phyloP scores from a whole-genome alignment of 768 basidiomycete genomes.

The Mycena belliarum region DNA sequence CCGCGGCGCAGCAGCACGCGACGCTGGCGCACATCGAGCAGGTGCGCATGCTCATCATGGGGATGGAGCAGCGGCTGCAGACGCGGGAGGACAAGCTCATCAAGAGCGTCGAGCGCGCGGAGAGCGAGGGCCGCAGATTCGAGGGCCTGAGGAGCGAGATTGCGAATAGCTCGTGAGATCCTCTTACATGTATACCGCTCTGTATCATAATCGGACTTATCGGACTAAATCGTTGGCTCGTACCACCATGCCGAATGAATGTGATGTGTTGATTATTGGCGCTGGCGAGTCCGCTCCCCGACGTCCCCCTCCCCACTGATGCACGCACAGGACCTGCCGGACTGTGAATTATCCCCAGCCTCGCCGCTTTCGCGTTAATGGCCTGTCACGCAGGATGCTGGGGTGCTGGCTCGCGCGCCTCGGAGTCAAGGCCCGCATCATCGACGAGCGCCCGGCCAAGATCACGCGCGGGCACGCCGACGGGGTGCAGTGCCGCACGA shows the following conservation, averaged over 20 bases:
- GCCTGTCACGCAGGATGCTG: conserved; percentile 7
- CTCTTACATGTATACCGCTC: background rate
- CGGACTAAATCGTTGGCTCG: too few relatives aligned
- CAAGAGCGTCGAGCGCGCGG: conserved; percentile 62
- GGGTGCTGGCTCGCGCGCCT: conserved; percentile 38
- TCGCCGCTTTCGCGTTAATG: background rate
- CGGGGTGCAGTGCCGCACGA: conserved; percentile 55
- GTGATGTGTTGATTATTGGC: conserved; percentile 21
- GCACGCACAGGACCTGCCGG: conserved; percentile 14
- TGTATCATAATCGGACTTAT: background rate
- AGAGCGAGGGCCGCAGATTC: conserved; percentile 55
- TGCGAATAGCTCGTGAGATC: background rate
- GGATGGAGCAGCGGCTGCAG: conserved; percentile 75
- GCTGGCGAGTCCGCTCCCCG: conserved; percentile 6
- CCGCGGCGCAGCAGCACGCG: conserved; percentile 31
- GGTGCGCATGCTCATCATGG: conserved; percentile 65
- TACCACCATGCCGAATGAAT: conserved; percentile 6
- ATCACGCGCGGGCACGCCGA: conserved; percentile 51
- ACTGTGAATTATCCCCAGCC: background rate
- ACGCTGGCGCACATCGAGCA: conserved; percentile 67
- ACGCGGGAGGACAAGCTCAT: conserved; percentile 60
- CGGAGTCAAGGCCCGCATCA: conserved; percentile 45
- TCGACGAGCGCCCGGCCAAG: conserved; percentile 40
- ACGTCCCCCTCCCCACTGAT: background rate
- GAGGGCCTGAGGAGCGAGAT: conserved; percentile 49